Evolutionary conservation across 441 rosid species (phyloP).

Genomic region (California macrophylla): DNA sequence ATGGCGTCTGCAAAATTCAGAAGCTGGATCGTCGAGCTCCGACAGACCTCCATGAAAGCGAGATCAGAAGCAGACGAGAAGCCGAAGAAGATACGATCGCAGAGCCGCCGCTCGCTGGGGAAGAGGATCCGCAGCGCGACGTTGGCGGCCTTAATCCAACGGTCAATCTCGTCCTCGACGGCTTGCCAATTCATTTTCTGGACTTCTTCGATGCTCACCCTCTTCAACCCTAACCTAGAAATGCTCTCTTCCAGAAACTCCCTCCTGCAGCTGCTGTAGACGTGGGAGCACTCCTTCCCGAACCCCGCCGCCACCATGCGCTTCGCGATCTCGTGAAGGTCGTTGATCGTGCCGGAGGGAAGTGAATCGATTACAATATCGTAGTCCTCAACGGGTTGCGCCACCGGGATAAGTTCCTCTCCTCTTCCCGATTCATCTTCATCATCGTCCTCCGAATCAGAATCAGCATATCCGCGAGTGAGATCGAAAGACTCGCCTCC

Average conservation of each 20-base stretch:
- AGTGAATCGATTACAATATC: constrained; percentile 76
- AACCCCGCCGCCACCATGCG: constrained; percentile 79
- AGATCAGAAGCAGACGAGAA: constrained; percentile 60
- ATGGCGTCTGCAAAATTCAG: constrained; percentile 68
- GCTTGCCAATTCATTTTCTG: constrained; percentile 71
- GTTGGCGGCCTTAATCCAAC: constrained; percentile 74
- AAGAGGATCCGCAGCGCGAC: constrained; percentile 69
- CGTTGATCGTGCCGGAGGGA: constrained; percentile 66
- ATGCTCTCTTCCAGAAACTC: constrained; percentile 81
- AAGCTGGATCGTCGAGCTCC: constrained; percentile 61
- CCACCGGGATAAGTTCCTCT: constrained; percentile 51
- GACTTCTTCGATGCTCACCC: constrained; percentile 72
- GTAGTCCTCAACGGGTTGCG: constrained; percentile 64
- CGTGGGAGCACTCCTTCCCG: constrained; percentile 66
- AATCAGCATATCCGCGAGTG: constrained; percentile 18
- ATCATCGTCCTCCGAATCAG: constrained; percentile 39
- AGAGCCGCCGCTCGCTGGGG: constrained; percentile 83
- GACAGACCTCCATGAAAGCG: constrained; percentile 88
- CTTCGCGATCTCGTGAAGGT: constrained; percentile 75
- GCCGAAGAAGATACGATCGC: constrained; percentile 73
- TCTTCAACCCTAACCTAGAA: constrained; percentile 72
- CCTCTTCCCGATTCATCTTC: constrained; percentile 27
- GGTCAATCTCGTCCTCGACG: constrained; percentile 72
- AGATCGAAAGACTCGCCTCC: constrained; percentile 57
- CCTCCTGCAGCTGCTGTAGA: constrained; percentile 66